A percentile compares a stretch with the other conserved stretches of the same genome.
phyloP scores from a whole-genome alignment of 345 rosid species.

The Eutrema yunnanense region DNA sequence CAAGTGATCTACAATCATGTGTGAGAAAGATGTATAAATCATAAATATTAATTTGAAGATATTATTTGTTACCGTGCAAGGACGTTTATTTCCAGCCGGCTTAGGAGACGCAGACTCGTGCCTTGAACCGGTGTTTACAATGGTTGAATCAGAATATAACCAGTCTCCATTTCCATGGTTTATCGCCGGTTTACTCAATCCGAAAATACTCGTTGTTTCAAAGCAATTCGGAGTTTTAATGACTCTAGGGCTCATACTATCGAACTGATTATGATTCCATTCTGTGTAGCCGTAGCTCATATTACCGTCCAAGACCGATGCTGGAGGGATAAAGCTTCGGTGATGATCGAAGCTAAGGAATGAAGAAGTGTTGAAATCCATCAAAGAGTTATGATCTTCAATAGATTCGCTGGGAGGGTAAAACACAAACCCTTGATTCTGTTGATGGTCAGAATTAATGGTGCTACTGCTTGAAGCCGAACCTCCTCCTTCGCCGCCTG shows the following conservation, averaged over 20 bases:
- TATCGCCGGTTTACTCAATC: conserved; percentile 21
- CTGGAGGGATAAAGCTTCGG: not conserved
- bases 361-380: conserved; percentile 52
- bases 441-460: conserved; percentile 34
- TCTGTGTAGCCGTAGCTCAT: conserved; percentile 7
- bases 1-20: conserved; percentile 17
- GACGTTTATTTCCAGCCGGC: conserved; percentile 43
- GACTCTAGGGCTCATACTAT: conserved; percentile 34
- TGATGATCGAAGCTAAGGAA: conserved; percentile 50
- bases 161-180: conserved; percentile 35
- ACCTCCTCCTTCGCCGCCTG: not conserved
- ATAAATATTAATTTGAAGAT: not conserved
- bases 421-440: conserved; percentile 31
- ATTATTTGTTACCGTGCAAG: conserved; percentile 30
- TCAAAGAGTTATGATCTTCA: conserved; percentile 43
- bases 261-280: conserved; percentile 32
- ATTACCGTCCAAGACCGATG: conserved; percentile 5
- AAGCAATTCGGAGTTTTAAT: conserved; percentile 32
- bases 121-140: conserved; percentile 30
- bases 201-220: conserved; percentile 33
- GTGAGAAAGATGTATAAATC: not conserved
- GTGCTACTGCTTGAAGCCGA: conserved; percentile 44
- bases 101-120: conserved; percentile 34
- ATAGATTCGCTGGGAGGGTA: conserved; percentile 17
- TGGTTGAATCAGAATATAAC: conserved; percentile 45